A percentile compares a stretch with the other conserved stretches of the same genome.
These are phyloP conservation scores for Trypanosoma platydactyli DNA, from an alignment of 208 protist species.

Conservation along the genomic window DNA sequence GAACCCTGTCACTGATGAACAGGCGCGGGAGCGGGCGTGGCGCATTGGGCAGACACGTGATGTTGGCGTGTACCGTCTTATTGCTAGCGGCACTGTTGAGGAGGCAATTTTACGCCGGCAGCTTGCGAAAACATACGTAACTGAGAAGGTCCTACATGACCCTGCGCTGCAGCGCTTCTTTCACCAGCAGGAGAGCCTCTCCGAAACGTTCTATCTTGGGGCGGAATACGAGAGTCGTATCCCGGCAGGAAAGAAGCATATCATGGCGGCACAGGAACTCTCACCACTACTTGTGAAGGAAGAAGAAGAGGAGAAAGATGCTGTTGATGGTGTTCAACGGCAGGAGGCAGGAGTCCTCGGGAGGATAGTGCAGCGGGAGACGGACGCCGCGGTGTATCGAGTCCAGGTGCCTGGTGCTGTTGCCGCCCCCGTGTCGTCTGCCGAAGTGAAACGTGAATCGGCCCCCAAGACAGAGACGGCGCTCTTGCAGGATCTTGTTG, in stretches of 20 bases:
- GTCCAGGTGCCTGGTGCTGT: background rate
- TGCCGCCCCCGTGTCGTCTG: background rate
- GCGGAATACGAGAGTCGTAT: conserved; percentile 73
- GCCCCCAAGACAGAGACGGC: conserved; percentile 29
- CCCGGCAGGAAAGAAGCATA: conserved; percentile 52
- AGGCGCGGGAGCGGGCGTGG: conserved; percentile 94
- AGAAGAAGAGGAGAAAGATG: conserved; percentile 3
- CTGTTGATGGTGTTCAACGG: background rate
- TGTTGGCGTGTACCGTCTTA: conserved; percentile 97
- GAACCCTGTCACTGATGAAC: conserved; percentile 92
- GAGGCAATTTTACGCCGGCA: conserved; percentile 98
- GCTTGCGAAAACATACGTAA: conserved; percentile 93
- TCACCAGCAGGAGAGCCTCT: conserved; percentile 78
- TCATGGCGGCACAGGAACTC: conserved; percentile 47
- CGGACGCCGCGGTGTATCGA: conserved; percentile 6
- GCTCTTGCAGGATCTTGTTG: conserved; percentile 58
- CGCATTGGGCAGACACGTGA: conserved; percentile 96
- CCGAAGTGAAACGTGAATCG: conserved; percentile 22
- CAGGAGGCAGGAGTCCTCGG: background rate
- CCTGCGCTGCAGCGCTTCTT: conserved; percentile 95
- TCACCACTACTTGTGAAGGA: conserved; percentile 17
- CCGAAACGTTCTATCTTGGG: conserved; percentile 90
- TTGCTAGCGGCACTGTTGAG: conserved; percentile 98
- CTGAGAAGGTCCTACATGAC: conserved; percentile 96
- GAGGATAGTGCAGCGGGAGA: conserved; percentile 2